Evolutionary conservation across 1,139 yeast species (phyloP).

Genomic region (Kluyveromyces sp.): DNA sequence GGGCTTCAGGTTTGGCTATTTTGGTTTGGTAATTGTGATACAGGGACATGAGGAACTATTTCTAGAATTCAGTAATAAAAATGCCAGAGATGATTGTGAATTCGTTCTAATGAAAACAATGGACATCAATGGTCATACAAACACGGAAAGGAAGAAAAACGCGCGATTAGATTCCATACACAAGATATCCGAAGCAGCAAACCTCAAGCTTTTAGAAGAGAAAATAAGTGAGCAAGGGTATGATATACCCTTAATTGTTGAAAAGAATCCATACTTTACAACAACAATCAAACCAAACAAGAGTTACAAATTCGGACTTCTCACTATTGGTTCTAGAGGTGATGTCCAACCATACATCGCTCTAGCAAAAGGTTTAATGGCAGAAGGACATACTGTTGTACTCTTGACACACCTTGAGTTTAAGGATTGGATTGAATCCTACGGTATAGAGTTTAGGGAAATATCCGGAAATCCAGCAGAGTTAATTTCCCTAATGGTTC

Average conservation of each 20-base stretch:
- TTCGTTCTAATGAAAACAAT: conserved; percentile 43
- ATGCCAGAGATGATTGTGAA: conserved; percentile 68
- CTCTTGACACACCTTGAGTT: conserved; percentile 86
- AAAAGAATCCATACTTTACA: conserved; percentile 52
- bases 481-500: conserved; percentile 85
- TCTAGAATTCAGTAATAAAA: conserved; percentile 64
- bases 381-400: conserved; percentile 76
- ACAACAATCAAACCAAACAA: conserved; percentile 47
- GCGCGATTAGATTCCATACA: conserved; percentile 1
- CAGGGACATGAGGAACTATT: conserved; percentile 70
- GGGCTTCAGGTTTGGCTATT: conserved; percentile 59
- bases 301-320: conserved; percentile 53
- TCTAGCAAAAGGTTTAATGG: conserved; percentile 64
- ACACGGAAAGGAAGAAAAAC: neutral
- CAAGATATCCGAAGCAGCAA: conserved; percentile 22
- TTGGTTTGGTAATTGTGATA: conserved; percentile 59
- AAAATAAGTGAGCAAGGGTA: conserved; percentile 52
- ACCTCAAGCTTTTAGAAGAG: conserved; percentile 54
- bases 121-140: conserved; percentile 33
- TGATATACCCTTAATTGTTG: conserved; percentile 58
- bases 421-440: conserved; percentile 58
- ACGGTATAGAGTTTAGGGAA: conserved; percentile 60
- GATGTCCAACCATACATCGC: conserved; percentile 96
- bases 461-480: conserved; percentile 94
- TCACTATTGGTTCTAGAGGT: conserved; percentile 92